Evolutionary conservation across 768 basidiomycete species (phyloP), one percentile per base, ranked within the genome.

Genomic region (Tulasnella sp.): DNA sequence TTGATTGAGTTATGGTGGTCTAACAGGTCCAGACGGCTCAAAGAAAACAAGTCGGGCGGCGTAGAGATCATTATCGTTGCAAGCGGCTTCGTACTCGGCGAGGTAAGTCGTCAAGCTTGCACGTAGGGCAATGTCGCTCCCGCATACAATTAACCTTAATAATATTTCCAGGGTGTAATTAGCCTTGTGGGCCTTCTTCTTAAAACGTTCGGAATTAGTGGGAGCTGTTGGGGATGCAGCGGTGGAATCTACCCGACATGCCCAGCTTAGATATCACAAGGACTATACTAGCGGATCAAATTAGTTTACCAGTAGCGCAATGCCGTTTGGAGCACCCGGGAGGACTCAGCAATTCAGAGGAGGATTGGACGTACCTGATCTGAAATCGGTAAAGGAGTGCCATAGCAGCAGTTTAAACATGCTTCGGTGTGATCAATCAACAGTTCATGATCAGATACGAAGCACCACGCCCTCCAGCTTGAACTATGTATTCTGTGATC

Each of bases 61-160:
- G 94, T 96, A 80, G 88, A 90, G 44, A 86, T 97, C 48, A 93
- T 99, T 83, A 91, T 98, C 37, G 88, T 97, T 58, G 97, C 97
- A 9, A 96, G 94, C 85, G 97, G 97, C 4, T 98, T 99, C 85
- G 97, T 99, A 37, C 88, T 99, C 24, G 97, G 97, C 28, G 97
- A 99, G 44, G 79, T 80, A 28, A 41, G 77, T 46, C 18, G n/a
- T 22, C 31, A 20, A 7, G 18, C 40, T 48, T 16, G 44, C 37
- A n/a, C 40, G 18, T 34, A 0, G 6, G 20, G 37, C 41, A 40
- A 0, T 24, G 78, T n/a, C 69, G 22, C n/a, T n/a, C 44, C 72
- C 22, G 31, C 22, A 2, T 54, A 60, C 20, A 40, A 31, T 4
- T 7, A 20, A 31, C 34, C 37, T 9, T 44, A 3, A 75, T 34